These are phyloP conservation scores for Apiospora hydei DNA, from an alignment of 2,329 filamentous ascomycete species.

Conservation along the genomic window DNA sequence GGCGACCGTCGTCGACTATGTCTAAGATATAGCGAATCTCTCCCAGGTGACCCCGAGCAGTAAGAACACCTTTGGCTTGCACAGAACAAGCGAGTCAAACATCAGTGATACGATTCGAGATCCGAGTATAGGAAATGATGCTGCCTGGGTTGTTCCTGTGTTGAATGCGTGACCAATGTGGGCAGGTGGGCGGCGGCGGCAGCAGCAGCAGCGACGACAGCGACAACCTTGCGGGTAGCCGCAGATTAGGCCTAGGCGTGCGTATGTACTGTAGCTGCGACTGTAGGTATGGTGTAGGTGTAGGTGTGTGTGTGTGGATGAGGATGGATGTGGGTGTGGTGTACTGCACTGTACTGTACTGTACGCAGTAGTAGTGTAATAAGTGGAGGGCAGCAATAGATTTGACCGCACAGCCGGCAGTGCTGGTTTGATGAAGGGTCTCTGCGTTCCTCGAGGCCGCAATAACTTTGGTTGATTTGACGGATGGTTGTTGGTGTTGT, in stretches of 20 bases:
- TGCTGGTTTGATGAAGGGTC: slow-evolving; percentile 9
- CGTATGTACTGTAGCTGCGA: background rate
- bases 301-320: background rate
- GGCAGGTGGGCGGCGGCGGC: background rate
- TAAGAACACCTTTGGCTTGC: slow-evolving; percentile 4
- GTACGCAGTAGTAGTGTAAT: background rate
- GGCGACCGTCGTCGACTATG: background rate
- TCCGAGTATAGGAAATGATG: slow-evolving; percentile 18
- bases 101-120: slow-evolving; percentile 13
- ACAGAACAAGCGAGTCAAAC: background rate
- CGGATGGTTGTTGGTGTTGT: background rate
- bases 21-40: background rate
- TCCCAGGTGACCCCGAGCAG: slow-evolving; percentile 13
- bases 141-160: slow-evolving; percentile 4
- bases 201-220: background rate
- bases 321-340: background rate
- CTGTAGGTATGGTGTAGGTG: background rate
- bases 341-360: background rate
- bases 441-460: background rate
- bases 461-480: background rate
- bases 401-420: slow-evolving; percentile 12
- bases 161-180: slow-evolving; percentile 16
- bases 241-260: slow-evolving; percentile 2
- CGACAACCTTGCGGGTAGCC: slow-evolving; percentile 18
- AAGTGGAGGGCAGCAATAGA: slow-evolving; percentile 19